phyloP scores from a whole-genome alignment of 495 filamentous ascomycete genomes.

The Neurospora sp. region DNA sequence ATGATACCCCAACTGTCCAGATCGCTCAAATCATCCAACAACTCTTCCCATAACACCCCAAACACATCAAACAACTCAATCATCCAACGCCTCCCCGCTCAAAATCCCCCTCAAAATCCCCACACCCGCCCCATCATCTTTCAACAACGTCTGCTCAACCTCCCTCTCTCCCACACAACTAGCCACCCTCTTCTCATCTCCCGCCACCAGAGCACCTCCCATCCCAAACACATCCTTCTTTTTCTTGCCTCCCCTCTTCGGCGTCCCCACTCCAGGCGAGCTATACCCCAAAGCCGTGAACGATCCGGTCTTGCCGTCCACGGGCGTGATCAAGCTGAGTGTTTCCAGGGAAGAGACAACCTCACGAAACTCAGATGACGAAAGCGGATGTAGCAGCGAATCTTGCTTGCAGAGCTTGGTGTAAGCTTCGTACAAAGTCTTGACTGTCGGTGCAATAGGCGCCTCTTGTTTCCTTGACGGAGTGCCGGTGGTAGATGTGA shows the following conservation, averaged over 20 bases:
- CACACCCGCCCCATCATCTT: conserved; percentile 48
- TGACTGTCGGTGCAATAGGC: conserved; percentile 70
- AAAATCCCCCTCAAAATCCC: conserved; percentile 46
- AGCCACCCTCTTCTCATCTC: conserved; percentile 61
- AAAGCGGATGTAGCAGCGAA: conserved; percentile 74
- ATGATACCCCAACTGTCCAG: not conserved
- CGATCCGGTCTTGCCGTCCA: conserved; percentile 60
- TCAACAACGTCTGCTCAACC: conserved; percentile 51
- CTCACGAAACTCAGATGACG: conserved; percentile 83
- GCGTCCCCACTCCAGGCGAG: conserved; percentile 41
- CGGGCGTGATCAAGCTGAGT: conserved; percentile 66
- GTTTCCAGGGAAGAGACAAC: conserved; percentile 86
- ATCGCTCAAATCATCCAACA: not conserved
- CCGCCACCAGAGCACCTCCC: conserved; percentile 22
- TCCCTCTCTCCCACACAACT: conserved; percentile 73
- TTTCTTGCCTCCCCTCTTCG: conserved; percentile 22
- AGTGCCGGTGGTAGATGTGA: conserved; percentile 3
- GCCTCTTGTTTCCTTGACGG: conserved; percentile 31
- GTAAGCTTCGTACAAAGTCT: conserved; percentile 71
- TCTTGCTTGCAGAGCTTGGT: conserved; percentile 70
- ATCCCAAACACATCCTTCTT: conserved; percentile 25
- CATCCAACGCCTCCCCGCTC: conserved; percentile 41
- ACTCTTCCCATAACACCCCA: not conserved
- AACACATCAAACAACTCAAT: conserved; percentile 5
- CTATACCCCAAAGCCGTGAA: conserved; percentile 43